Conservation (phyloP, 306 rosid species). For the Herpetospermum pedunculosum region DNA sequence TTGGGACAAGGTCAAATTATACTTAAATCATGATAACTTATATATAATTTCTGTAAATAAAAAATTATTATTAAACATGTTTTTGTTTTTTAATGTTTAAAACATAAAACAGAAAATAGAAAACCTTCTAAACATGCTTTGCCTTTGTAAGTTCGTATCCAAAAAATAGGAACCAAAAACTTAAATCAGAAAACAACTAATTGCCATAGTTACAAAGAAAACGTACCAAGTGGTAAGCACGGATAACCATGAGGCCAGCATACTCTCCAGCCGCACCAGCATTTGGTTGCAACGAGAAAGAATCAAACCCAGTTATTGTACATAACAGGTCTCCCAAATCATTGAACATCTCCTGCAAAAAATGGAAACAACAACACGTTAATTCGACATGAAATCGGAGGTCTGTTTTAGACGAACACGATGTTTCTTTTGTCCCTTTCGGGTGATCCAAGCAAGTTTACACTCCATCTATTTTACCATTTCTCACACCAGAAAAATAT, state of each 20-base stretch:
- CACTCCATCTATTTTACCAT: not conserved
- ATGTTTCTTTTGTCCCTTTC: not conserved
- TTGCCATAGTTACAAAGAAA: too few relatives aligned
- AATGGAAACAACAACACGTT: not conserved
- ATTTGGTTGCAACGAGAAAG: constrained; percentile 98
- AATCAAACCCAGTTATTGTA: constrained; percentile 87
- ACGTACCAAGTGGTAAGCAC: constrained; percentile 85
- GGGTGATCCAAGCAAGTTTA: not conserved
- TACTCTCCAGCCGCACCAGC: constrained; percentile 99
- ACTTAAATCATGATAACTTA: too few relatives aligned
- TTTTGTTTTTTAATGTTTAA: too few relatives aligned
- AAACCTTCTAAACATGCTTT: too few relatives aligned
- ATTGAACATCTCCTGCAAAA: constrained; percentile 77
- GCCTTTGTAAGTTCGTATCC: too few relatives aligned
- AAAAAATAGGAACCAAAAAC: too few relatives aligned
- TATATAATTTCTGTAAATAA: too few relatives aligned
- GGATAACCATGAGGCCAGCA: constrained; percentile 99
- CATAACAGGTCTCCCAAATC: constrained; percentile 82
- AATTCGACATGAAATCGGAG: not conserved
- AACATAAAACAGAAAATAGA: too few relatives aligned
- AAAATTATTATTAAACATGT: too few relatives aligned
- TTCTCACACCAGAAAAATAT: not conserved
- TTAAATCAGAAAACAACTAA: too few relatives aligned
- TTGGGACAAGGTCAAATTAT: too few relatives aligned
- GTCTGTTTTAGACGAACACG: not conserved